These are phyloP conservation scores for Trametes sanguinea DNA, from an alignment of 768 basidiomycete species.

Conservation along the genomic window DNA sequence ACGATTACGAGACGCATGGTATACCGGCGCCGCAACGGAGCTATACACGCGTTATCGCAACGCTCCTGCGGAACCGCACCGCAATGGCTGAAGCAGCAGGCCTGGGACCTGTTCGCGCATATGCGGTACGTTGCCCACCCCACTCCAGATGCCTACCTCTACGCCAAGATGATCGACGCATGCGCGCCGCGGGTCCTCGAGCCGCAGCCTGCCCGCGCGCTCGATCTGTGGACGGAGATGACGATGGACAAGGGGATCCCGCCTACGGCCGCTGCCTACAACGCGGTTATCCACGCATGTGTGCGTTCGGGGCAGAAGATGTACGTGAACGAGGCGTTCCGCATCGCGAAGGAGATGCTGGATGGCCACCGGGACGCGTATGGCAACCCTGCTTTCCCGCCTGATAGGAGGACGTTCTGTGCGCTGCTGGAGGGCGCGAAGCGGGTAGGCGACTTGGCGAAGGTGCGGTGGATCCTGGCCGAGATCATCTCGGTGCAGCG, in stretches of 20 bases:
- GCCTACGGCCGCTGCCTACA: slow-evolving; percentile 73
- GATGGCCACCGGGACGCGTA: slow-evolving; percentile 70
- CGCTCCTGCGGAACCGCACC: slow-evolving; percentile 51
- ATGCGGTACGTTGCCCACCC: slow-evolving; percentile 97
- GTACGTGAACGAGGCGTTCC: slow-evolving; percentile 81
- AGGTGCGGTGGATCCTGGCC: slow-evolving; percentile 88
- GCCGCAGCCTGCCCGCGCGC: slow-evolving; percentile 85
- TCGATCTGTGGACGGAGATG: slow-evolving; percentile 95
- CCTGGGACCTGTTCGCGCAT: slow-evolving; percentile 93
- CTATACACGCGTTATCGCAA: slow-evolving; percentile 69
- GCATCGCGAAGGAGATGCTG: slow-evolving; percentile 85
- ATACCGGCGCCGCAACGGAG: slow-evolving; percentile 69
- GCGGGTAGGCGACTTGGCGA: slow-evolving; percentile 76
- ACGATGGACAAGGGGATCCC: slow-evolving; percentile 62
- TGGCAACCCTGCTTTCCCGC: slow-evolving; percentile 55
- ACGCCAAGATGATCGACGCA: slow-evolving; percentile 84
- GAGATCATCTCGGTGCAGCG: slow-evolving; percentile 62
- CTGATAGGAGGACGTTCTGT: slow-evolving; percentile 69
- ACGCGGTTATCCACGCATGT: slow-evolving; percentile 81
- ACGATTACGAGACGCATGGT: slow-evolving; percentile 66
- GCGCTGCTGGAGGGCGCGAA: slow-evolving; percentile 92
- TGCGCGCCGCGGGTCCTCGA: slow-evolving; percentile 60
- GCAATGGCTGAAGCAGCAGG: slow-evolving; percentile 64
- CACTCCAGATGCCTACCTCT: slow-evolving; percentile 68
- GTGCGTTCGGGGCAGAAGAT: slow-evolving; percentile 60